Percentiles rank a stretch among this genome's conserved stretches.
Conservation (phyloP, 352 stramenopile species). For the Pseudoperonospora humuli region DNA sequence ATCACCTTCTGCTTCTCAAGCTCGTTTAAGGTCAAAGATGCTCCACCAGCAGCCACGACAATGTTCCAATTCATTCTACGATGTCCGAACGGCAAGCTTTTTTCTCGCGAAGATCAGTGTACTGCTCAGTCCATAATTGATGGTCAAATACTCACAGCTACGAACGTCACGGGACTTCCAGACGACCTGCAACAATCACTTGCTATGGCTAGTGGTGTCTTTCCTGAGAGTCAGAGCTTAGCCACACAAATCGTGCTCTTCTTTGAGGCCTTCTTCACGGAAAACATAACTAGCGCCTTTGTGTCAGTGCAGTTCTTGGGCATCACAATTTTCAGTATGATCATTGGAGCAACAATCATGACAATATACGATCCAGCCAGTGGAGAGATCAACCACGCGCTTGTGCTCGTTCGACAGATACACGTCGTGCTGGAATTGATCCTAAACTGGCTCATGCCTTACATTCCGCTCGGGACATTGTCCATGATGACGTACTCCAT, state of each 20-base stretch:
- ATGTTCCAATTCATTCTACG: slow-evolving; percentile 34
- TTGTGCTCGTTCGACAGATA: slow-evolving; percentile 50
- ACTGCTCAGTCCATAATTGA: slow-evolving; percentile 20
- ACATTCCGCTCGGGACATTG: slow-evolving; percentile 39
- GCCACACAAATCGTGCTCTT: slow-evolving; percentile 44
- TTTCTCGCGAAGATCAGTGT: slow-evolving; percentile 23
- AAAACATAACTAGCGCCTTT: slow-evolving; percentile 56
- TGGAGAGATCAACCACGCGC: slow-evolving; percentile 39
- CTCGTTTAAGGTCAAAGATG: slow-evolving; percentile 17
- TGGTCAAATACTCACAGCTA: slow-evolving; percentile 25
- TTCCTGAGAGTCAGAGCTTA: slow-evolving; percentile 28
- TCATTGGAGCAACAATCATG: slow-evolving; percentile 42
- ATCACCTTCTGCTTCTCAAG: slow-evolving; percentile 29
- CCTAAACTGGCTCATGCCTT: slow-evolving; percentile 59
- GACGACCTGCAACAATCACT: slow-evolving; percentile 19
- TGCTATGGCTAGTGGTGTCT: slow-evolving; percentile 19
- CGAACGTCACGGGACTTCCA: slow-evolving; percentile 45
- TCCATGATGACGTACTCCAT: slow-evolving; percentile 48
- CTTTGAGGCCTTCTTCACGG: slow-evolving; percentile 39
- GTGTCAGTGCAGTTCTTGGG: slow-evolving; percentile 35
- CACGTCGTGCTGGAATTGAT: slow-evolving; percentile 55
- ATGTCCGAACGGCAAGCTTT: slow-evolving; percentile 46
- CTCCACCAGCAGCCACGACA: slow-evolving; percentile 6
- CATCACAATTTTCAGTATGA: slow-evolving; percentile 48
- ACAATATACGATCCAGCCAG: slow-evolving; percentile 34